Percentiles rank a stretch among this genome's conserved stretches.
Conservation (phyloP, 108 stramenopile species). For the Cyclotella cryptica region DNA sequence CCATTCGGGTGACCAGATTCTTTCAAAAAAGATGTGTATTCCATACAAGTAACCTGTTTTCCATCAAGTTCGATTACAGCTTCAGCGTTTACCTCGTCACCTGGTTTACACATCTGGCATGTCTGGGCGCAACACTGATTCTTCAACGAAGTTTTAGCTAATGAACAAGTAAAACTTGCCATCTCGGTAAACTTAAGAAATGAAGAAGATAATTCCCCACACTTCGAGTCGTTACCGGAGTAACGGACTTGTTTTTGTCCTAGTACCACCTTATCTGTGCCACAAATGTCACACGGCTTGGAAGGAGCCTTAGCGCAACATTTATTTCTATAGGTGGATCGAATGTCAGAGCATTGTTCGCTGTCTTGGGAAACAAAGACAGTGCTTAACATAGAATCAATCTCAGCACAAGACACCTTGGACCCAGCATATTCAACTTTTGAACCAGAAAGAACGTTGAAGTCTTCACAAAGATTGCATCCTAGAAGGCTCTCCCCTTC, state of each 20-base stretch:
- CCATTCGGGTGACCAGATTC: conserved; percentile 14
- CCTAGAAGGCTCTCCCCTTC: conserved; percentile 13
- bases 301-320: conserved; percentile 35
- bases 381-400: conserved; percentile 32
- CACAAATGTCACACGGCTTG: conserved; percentile 46
- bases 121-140: conserved; percentile 39
- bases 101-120: conserved; percentile 25
- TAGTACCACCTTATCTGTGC: conserved; percentile 18
- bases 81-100: conserved; percentile 16
- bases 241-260: conserved; percentile 28
- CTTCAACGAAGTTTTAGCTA: conserved; percentile 39
- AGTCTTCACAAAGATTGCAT: conserved; percentile 40
- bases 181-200: conserved; percentile 29
- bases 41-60: conserved; percentile 29
- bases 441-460: conserved; percentile 16
- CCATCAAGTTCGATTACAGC: conserved; percentile 32
- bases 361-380: conserved; percentile 32
- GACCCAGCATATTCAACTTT: conserved; percentile 35
- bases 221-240: conserved; percentile 37
- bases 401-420: conserved; percentile 31
- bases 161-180: conserved; percentile 50
- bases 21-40: conserved; percentile 23
- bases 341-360: conserved; percentile 34
- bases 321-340: conserved; percentile 15
- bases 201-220: conserved; percentile 36